Percentiles rank a stretch among this genome's conserved stretches.
Evolutionary conservation across 768 basidiomycete genomes (phyloP).

Genomic region (Boletus huronensis): DNA sequence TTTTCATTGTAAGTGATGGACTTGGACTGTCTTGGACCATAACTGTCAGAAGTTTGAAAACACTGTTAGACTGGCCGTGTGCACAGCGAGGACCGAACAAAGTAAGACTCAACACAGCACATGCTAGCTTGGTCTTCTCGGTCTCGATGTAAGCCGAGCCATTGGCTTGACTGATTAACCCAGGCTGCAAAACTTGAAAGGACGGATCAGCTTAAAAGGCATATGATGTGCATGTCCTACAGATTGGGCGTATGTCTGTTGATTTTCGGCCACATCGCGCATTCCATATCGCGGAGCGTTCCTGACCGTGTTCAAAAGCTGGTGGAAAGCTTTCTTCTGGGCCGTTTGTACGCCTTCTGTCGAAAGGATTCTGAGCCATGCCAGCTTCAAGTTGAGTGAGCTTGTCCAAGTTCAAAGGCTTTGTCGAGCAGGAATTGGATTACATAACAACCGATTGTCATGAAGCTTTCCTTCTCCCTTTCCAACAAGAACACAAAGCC

Average conservation of each 20-base stretch:
- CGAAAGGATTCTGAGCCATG: slow-evolving; percentile 60
- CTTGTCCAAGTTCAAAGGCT: no score
- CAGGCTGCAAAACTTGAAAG: slow-evolving; percentile 76
- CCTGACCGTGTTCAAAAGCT: slow-evolving; percentile 45
- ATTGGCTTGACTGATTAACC: slow-evolving; percentile 89
- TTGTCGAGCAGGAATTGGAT: slow-evolving; percentile 5
- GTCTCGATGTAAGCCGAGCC: slow-evolving; percentile 97
- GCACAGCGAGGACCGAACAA: background rate
- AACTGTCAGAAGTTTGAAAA: slow-evolving; percentile 41
- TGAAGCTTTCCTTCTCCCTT: slow-evolving; percentile 93
- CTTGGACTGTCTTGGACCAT: slow-evolving; percentile 84
- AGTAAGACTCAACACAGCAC: slow-evolving; percentile 79
- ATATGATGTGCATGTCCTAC: slow-evolving; percentile 42
- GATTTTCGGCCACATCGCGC: slow-evolving; percentile 50
- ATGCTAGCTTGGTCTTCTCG: slow-evolving; percentile 87
- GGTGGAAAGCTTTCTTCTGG: slow-evolving; percentile 81
- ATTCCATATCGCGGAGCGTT: slow-evolving; percentile 13
- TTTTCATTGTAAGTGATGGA: slow-evolving; percentile 78
- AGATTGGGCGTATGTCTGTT: slow-evolving; percentile 79
- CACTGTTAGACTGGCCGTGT: background rate
- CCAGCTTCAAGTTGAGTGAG: no score
- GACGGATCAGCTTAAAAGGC: slow-evolving; percentile 4
- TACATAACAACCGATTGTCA: slow-evolving; percentile 31
- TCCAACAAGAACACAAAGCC: slow-evolving; percentile 49
- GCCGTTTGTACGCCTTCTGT: slow-evolving; percentile 86